A percentile compares a stretch with the other conserved stretches of the same genome.
Conservation (phyloP, 2,329 filamentous ascomycete genomes). For the Aspergillus aculeatus region DNA sequence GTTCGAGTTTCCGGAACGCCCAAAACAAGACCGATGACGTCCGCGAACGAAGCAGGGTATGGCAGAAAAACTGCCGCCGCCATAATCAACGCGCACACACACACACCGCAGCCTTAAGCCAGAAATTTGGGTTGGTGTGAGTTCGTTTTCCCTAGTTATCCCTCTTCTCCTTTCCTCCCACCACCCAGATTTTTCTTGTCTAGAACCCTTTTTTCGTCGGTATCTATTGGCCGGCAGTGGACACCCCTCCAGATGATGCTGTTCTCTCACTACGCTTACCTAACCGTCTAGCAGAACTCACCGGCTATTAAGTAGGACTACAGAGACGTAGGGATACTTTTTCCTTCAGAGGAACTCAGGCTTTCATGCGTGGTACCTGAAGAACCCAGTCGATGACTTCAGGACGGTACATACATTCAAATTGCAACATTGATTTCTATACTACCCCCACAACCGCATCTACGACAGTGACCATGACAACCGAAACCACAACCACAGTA, state of each 20-base stretch:
- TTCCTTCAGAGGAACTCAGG: not conserved
- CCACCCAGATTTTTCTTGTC: too few species aligned
- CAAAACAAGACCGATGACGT: constrained; percentile 36
- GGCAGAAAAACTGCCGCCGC: constrained; percentile 9
- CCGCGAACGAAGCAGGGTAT: constrained; percentile 25
- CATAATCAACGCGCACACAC: not conserved
- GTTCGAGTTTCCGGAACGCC: constrained; percentile 18
- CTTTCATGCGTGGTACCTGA: not conserved
- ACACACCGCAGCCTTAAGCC: not conserved
- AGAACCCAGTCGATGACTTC: not conserved
- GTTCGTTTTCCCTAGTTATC: too few species aligned
- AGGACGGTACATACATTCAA: not conserved
- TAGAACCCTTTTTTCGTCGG: too few species aligned
- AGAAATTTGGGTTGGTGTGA: not conserved
- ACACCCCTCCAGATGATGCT: not conserved
- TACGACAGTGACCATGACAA: not conserved
- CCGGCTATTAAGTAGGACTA: too few species aligned
- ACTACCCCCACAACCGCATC: not conserved
- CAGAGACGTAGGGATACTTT: not conserved
- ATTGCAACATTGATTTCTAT: not conserved
- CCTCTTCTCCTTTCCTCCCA: too few species aligned
- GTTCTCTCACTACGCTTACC: not conserved
- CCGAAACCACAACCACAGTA: not conserved
- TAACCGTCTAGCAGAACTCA: not conserved
- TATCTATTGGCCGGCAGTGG: not conserved